Conservation (phyloP, 257 asterid genomes). For the Solanum chmielewskii region DNA sequence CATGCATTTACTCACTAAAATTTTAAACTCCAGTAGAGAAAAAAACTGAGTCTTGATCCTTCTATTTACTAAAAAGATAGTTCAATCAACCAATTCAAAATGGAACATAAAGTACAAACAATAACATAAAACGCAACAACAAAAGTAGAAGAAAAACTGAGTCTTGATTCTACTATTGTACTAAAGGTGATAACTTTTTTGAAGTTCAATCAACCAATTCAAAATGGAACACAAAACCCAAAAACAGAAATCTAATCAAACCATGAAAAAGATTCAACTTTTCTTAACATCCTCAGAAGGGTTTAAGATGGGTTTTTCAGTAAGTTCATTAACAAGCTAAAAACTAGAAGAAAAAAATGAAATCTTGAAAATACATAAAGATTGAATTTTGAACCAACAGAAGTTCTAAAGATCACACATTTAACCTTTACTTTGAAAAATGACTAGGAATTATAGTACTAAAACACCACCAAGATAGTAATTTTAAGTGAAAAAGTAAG, state of each 20-base stretch:
- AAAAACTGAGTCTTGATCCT: background rate
- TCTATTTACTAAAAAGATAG: background rate
- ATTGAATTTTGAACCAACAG: constrained; percentile 3
- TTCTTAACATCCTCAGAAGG: constrained; percentile 11
- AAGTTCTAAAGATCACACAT: constrained; percentile 12
- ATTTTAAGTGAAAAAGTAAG: constrained; percentile 6
- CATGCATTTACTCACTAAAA: constrained; percentile 2
- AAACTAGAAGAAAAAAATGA: constrained; percentile 1
- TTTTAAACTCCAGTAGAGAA: background rate
- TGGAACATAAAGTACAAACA: background rate
- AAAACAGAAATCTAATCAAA: background rate
- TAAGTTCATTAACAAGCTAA: constrained; percentile 1
- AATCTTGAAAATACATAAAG: background rate
- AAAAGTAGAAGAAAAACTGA: background rate
- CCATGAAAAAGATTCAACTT: background rate
- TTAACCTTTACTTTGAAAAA: constrained; percentile 19
- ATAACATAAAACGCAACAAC: background rate
- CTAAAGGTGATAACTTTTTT: background rate
- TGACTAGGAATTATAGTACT: constrained; percentile 28
- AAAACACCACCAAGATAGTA: constrained; percentile 2
- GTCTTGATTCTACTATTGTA: background rate
- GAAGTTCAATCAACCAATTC: background rate
- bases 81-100: background rate
- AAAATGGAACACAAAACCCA: background rate
- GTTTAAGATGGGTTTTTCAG: constrained; percentile 55